Base-by-base conservation (phyloP, 108 stramenopile genomes). In the Poteriospumella lacustris region DNA sequence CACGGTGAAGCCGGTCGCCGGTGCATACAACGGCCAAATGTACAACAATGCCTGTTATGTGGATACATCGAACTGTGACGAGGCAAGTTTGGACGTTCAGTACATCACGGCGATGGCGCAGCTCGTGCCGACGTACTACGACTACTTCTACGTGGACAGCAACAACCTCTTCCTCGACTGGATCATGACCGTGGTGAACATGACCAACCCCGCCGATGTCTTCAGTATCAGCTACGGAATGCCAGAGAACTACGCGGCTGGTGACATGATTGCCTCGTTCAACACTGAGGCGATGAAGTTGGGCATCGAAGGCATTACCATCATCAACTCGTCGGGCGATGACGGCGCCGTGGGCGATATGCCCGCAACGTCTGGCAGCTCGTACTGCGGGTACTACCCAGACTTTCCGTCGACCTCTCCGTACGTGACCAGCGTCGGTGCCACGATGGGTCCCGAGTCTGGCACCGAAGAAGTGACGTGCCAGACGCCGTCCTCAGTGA, bases 391-490 rank as follows among this genome's bases (percentile, higher is more conserved):
- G 1, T 68, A 52, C 68, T 31, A 39, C 43, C 52, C 81, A 0
- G 19, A 1, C 31, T 83, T 70, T 31, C 82, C 82, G 1, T 68
- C 78, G 5, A 26, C 58, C 1, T 44, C 42, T 24, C 82, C 82
- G 12, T 79, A 79, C 42, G 79, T 79, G 2, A 79, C 78, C 0
- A 39, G 76, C n/a, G 75, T 83, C 34, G 82, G 82, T 28, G 82
- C 72, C 28, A 83, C 82, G 2, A 19, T 52, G 19, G 47, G n/a
- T n/a, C n/a, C n/a, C n/a, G n/a, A n/a, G n/a, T n/a, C n/a, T n/a
- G n/a, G n/a, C n/a, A n/a, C n/a, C n/a, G n/a, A n/a, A n/a, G n/a
- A n/a, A n/a, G n/a, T n/a, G n/a, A n/a, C n/a, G n/a, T n/a, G n/a
- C n/a, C n/a, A n/a, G n/a, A n/a, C n/a, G n/a, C n/a, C n/a, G n/a